Evolutionary conservation across 257 asterid species (phyloP).

Genomic region (Primulina huaijiensis): DNA sequence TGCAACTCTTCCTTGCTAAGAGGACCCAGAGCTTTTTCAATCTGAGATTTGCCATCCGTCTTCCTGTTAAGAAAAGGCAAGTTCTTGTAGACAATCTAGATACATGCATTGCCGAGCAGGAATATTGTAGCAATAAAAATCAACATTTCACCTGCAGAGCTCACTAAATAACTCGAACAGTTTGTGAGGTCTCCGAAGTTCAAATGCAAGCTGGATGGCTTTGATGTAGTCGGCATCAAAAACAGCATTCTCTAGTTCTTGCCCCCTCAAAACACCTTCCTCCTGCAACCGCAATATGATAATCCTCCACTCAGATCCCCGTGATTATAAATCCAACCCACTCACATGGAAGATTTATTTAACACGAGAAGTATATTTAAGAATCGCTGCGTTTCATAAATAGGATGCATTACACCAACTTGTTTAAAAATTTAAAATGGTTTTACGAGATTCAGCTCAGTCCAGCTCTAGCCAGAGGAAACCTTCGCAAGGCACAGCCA

Average conservation of each 20-base stretch:
- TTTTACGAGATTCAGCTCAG: too few species aligned
- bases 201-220: conserved; percentile 87
- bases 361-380: too few species aligned
- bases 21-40: conserved; percentile 58
- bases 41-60: conserved; percentile 38
- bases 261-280: conserved; percentile 78
- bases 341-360: not conserved
- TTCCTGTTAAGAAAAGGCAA: conserved; percentile 43
- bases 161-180: conserved; percentile 68
- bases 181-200: conserved; percentile 86
- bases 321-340: not conserved
- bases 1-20: conserved; percentile 60
- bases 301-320: not conserved
- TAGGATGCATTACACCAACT: not conserved
- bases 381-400: too few species aligned
- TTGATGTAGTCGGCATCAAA: conserved; percentile 64
- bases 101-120: conserved; percentile 1
- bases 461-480: too few species aligned
- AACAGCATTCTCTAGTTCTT: conserved; percentile 91
- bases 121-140: conserved; percentile 7
- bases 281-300: conserved; percentile 56
- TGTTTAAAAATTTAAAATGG: too few species aligned
- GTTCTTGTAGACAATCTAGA: conserved; percentile 20
- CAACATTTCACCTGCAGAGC: conserved; percentile 60
- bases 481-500: too few species aligned